Percentiles rank a stretch among this genome's conserved stretches.
Evolutionary conservation across 2,329 filamentous ascomycete species (phyloP).

Genomic region (Neonectria magnoliae): DNA sequence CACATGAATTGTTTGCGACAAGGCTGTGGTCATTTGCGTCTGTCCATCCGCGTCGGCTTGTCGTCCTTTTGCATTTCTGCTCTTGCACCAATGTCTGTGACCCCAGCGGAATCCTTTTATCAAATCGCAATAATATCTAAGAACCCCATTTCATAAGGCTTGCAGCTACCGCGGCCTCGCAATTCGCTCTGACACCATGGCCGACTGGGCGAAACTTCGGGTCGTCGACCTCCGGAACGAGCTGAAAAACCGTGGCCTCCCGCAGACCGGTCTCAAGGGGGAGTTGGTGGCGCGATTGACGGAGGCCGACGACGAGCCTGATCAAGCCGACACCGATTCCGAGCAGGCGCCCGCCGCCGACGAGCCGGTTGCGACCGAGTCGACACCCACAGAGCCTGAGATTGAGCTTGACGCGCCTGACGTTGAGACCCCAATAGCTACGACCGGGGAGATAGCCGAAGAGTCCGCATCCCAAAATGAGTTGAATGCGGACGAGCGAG

Average conservation of each 20-base stretch:
- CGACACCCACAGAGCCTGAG: constrained; percentile 27
- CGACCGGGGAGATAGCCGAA: constrained; percentile 13
- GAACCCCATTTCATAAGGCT: not conserved
- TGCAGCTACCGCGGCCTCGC: constrained; percentile 13
- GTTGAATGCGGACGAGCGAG: constrained; percentile 1
- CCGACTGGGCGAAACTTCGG: constrained; percentile 70
- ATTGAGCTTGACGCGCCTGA: constrained; percentile 16
- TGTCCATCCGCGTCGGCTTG: not conserved
- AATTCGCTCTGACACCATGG: constrained; percentile 50
- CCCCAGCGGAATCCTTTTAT: not conserved
- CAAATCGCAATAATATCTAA: not conserved
- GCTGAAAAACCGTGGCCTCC: constrained; percentile 76
- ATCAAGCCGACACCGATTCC: constrained; percentile 11
- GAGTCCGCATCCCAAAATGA: constrained; percentile 4
- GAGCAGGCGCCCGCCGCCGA: constrained; percentile 27
- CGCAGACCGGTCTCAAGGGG: constrained; percentile 75
- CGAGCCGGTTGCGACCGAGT: constrained; percentile 21
- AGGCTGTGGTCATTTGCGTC: constrained; percentile 30
- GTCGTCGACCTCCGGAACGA: constrained; percentile 80
- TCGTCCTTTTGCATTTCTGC: constrained; percentile 10
- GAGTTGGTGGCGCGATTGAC: constrained; percentile 74
- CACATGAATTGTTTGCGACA: constrained; percentile 36
- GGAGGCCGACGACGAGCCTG: constrained; percentile 32
- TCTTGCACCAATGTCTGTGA: not conserved
- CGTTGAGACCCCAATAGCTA: not conserved